Conservation (phyloP, 257 asterid species). For the Solanum lycopersicoides region DNA sequence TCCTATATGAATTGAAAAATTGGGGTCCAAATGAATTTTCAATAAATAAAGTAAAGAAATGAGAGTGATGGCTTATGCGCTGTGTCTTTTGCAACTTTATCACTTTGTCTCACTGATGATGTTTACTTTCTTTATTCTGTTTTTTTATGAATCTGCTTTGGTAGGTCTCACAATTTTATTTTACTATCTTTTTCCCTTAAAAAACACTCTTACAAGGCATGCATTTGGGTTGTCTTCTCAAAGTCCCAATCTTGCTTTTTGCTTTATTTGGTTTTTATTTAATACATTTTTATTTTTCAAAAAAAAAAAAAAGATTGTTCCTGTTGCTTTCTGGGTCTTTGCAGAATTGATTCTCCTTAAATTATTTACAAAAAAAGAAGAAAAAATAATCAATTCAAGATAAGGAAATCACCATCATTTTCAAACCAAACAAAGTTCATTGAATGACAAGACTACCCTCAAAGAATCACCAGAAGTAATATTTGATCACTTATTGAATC, state of each 20-base stretch:
- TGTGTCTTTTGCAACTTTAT: constrained; percentile 24
- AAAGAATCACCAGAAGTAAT: not conserved
- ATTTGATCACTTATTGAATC: no score
- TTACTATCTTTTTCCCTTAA: not conserved
- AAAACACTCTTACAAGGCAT: constrained; percentile 17
- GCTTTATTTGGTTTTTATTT: not conserved
- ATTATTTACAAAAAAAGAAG: not conserved
- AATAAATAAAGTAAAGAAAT: not conserved
- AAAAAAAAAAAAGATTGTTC: not conserved
- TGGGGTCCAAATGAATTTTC: constrained; percentile 16
- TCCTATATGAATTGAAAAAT: constrained; percentile 7
- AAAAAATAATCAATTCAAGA: not conserved
- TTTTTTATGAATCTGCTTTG: constrained; percentile 1
- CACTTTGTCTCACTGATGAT: not conserved
- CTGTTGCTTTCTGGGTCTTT: constrained; percentile 3
- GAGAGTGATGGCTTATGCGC: constrained; percentile 5
- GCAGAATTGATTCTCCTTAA: constrained; percentile 11
- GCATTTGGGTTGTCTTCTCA: constrained; percentile 33
- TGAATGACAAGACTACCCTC: not conserved
- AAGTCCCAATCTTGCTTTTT: constrained; percentile 11
- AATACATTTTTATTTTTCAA: not conserved
- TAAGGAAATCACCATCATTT: not conserved
- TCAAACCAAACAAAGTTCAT: not conserved
- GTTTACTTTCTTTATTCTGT: constrained; percentile 6
- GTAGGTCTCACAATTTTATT: constrained; percentile 10